Base-by-base conservation (phyloP, 2,329 filamentous ascomycete species). In the Metarhizium album region DNA sequence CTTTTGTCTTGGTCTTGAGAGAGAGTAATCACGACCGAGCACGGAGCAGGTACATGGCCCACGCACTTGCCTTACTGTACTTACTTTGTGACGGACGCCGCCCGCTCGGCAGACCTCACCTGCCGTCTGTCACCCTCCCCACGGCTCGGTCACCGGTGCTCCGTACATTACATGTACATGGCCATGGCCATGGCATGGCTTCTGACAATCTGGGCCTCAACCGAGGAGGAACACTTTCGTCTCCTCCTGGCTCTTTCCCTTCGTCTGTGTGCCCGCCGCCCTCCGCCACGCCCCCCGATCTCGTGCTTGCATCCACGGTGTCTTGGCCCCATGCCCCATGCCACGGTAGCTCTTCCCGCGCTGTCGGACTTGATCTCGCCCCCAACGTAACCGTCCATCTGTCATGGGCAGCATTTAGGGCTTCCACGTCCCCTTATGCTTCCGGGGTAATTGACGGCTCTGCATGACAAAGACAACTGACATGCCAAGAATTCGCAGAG, bases 91-190 rank as follows among this genome's bases (percentile, higher is more conserved):
- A 38, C 24, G 49, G 49, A 49, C 53, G 50, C 27, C 53, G 50
- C 27, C 42, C 46, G 27, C 47, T 52, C 52, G 45, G 49, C 51
- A 50, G 49, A 52, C 33, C 22, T 42, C 42, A 47, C 42, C 46
- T n/a, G n/a, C n/a, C n/a, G n/a, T n/a, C n/a, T n/a, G n/a, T n/a
- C 48, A 42, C 48, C 31, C 49, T 37, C 47, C 31, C 45, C 49
- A 48, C 56, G 53, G 50, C 55, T 58, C 54, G 61, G n/a, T n/a
- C n/a, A n/a, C n/a, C n/a, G n/a, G n/a, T n/a, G n/a, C n/a, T n/a
- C n/a, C n/a, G n/a, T n/a, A n/a, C n/a, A n/a, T 64, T 59, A 57
- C 61, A 47, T 49, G 57, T 62, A 63, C 60, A 59, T 56, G n/a
- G n/a, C n/a, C n/a, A n/a, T n/a, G n/a, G n/a, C n/a, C n/a, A n/a